These are phyloP conservation scores for Metschnikowia noctiluminum DNA, from an alignment of 805 yeast species.

Conservation along the genomic window DNA sequence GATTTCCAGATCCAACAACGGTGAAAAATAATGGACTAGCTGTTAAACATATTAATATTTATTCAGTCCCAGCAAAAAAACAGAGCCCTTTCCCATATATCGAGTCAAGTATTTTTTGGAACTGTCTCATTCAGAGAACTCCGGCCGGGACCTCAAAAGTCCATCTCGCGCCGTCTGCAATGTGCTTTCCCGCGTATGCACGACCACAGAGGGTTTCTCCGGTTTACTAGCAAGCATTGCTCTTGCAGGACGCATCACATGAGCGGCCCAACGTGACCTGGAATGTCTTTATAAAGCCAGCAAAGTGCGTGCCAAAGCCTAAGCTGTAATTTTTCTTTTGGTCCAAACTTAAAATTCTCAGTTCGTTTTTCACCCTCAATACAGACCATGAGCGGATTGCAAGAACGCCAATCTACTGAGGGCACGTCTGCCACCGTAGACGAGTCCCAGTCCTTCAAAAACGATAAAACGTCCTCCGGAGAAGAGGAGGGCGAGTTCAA, in stretches of 20 bases:
- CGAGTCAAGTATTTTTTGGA: no score
- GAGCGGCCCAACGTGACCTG: not conserved
- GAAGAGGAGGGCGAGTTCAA: conserved; percentile 7
- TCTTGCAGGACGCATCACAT: not conserved
- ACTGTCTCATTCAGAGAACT: not conserved
- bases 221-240: conserved; percentile 7
- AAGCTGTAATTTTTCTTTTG: not conserved
- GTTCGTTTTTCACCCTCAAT: not conserved
- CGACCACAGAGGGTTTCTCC: conserved; percentile 1
- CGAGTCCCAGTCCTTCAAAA: conserved; percentile 3
- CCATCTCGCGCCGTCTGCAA: conserved; percentile 1
- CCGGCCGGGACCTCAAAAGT: not conserved
- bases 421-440: conserved; percentile 9
- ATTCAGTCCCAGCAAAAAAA: no score
- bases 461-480: conserved; percentile 5
- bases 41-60: no score
- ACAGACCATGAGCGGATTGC: conserved; percentile 4
- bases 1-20: not conserved
- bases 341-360: not conserved
- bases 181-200: conserved; percentile 1
- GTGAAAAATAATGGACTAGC: no score
- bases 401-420: conserved; percentile 3
- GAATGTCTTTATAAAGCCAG: conserved; percentile 1
- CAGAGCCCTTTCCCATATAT: no score
- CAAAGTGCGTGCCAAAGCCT: not conserved